Conservation (phyloP, 2,329 filamentous ascomycete species). For the Calcarisporium arbuscula region DNA sequence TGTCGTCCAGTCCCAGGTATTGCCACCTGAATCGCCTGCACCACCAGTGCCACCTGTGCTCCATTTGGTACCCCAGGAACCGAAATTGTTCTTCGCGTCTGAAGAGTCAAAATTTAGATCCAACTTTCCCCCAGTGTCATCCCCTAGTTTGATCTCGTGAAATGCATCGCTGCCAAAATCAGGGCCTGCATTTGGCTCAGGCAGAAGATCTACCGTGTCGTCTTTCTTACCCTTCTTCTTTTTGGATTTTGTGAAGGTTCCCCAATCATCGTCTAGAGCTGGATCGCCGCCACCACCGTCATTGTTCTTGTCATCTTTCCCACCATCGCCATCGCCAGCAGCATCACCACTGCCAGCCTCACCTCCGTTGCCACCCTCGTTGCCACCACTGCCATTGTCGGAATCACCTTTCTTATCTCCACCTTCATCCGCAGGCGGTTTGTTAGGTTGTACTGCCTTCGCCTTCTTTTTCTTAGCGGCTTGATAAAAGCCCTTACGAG, state of each 20-base stretch:
- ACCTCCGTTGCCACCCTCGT: constrained; percentile 10
- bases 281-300: constrained; percentile 29
- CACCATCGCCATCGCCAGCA: constrained; percentile 20
- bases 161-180: constrained; percentile 48
- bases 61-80: constrained; percentile 57
- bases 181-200: constrained; percentile 11
- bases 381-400: constrained; percentile 12
- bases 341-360: constrained; percentile 11
- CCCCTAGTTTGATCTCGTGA: constrained; percentile 60
- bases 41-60: constrained; percentile 24
- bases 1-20: constrained; percentile 37
- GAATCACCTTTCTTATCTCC: constrained; percentile 12
- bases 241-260: constrained; percentile 26
- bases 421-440: constrained; percentile 24
- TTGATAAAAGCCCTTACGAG: constrained; percentile 47
- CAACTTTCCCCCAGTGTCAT: constrained; percentile 51
- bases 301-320: constrained; percentile 28
- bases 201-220: constrained; percentile 15
- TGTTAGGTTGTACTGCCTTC: constrained; percentile 26
- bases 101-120: constrained; percentile 47
- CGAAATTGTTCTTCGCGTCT: constrained; percentile 40
- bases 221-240: constrained; percentile 31
- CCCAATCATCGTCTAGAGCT: constrained; percentile 29
- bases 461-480: constrained; percentile 53
- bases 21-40: constrained; percentile 26